phyloP scores from a whole-genome alignment of 1,284 basidiomycete species.

The Ustilago nuda region DNA sequence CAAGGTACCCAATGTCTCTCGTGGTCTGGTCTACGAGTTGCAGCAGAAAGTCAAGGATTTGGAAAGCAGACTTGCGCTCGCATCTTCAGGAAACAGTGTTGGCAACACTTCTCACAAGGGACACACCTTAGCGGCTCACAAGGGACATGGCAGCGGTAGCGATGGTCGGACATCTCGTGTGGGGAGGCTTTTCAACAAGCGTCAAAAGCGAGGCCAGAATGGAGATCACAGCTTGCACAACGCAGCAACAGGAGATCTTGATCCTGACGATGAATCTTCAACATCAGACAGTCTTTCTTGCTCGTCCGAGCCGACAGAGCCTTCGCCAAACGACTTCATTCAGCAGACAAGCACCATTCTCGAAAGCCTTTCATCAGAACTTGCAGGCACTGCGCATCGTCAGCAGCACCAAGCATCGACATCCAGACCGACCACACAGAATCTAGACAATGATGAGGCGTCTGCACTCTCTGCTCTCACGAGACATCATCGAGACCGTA shows the following conservation, averaged over 20 bases:
- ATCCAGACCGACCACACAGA: constrained; percentile 20
- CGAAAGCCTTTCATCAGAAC: constrained; percentile 43
- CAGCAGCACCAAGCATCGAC: constrained; percentile 5
- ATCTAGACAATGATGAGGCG: constrained; percentile 43
- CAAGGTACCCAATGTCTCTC: constrained; percentile 42
- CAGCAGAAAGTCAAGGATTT: constrained; percentile 51
- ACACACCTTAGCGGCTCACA: neutral
- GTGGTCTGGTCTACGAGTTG: constrained; percentile 42
- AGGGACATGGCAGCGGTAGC: constrained; percentile 7
- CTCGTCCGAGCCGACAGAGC: constrained; percentile 19
- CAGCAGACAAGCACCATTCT: constrained; percentile 50
- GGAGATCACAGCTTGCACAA: constrained; percentile 13
- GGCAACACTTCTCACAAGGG: neutral
- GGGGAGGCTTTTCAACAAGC: constrained; percentile 9
- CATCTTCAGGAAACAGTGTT: constrained; percentile 7
- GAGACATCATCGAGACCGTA: constrained; percentile 29
- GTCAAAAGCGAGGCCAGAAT: constrained; percentile 16
- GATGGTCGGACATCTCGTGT: constrained; percentile 4
- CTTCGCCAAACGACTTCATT: constrained; percentile 41
- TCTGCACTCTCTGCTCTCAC: constrained; percentile 34
- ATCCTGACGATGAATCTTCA: constrained; percentile 17
- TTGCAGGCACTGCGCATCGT: constrained; percentile 27
- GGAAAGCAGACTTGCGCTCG: constrained; percentile 34
- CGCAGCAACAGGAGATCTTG: constrained; percentile 1
- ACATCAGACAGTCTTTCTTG: constrained; percentile 24